phyloP scores from a whole-genome alignment of 2,329 filamentous ascomycete genomes.

The Beauveria scarabaeidicola region DNA sequence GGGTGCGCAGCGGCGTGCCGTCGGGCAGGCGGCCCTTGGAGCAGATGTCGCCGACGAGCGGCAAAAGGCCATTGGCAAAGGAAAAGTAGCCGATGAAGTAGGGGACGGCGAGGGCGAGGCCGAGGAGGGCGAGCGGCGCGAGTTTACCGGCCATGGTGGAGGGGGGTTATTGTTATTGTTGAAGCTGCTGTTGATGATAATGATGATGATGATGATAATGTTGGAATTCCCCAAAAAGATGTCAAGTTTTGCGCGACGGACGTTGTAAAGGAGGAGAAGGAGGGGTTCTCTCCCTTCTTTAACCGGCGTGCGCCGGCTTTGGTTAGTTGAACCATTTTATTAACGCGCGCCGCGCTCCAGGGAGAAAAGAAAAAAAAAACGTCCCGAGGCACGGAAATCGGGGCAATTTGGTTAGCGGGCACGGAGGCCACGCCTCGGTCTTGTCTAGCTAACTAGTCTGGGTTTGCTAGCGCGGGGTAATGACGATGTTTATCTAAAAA shows the following conservation, averaged over 20 bases:
- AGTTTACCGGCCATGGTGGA: conserved; percentile 13
- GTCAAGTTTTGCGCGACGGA: no score
- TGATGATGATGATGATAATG: no score
- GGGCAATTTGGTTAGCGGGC: background rate
- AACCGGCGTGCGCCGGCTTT: background rate
- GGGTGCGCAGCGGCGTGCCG: conserved; percentile 14
- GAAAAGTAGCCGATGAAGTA: conserved; percentile 16
- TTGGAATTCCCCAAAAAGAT: no score
- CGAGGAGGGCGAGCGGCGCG: conserved; percentile 9
- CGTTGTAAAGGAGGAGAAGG: background rate
- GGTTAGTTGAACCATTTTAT: background rate
- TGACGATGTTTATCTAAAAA: no score
- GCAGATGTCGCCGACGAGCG: conserved; percentile 4
- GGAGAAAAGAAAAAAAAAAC: no score
- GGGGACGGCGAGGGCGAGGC: conserved; percentile 13
- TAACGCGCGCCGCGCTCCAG: background rate
- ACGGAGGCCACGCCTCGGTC: background rate
- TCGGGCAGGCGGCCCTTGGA: conserved; percentile 10
- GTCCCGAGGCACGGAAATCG: background rate
- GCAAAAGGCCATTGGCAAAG: conserved; percentile 12
- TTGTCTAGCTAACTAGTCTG: background rate
- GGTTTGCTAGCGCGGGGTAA: background rate
- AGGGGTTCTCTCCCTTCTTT: background rate
- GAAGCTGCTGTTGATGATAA: background rate
- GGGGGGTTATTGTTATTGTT: background rate